Evolutionary conservation across 495 filamentous ascomycete genomes (phyloP).

Genomic region (Podospora pseudoanserina): DNA sequence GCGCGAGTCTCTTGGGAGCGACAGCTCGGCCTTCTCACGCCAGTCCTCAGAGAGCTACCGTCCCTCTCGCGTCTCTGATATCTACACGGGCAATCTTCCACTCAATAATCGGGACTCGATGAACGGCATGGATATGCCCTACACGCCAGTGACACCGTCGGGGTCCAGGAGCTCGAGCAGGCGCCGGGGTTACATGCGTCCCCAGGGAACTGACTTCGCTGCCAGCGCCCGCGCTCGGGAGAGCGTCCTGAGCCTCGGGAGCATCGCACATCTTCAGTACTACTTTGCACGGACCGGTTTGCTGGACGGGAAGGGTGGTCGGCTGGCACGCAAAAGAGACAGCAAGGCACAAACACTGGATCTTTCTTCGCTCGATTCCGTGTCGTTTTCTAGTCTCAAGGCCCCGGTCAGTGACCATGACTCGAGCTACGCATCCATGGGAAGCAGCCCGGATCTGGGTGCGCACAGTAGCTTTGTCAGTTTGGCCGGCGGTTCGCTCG

Average conservation of each 20-base stretch:
- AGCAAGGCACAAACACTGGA: slow-evolving; percentile 51
- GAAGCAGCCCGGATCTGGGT: slow-evolving; percentile 50
- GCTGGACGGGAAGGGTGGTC: slow-evolving; percentile 88
- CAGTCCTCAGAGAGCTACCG: slow-evolving; percentile 47
- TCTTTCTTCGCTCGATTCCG: slow-evolving; percentile 41
- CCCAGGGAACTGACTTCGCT: slow-evolving; percentile 85
- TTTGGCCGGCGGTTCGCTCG: slow-evolving; percentile 34
- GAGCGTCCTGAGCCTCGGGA: slow-evolving; percentile 91
- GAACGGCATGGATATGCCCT: slow-evolving; percentile 37
- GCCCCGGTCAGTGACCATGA: slow-evolving; percentile 44
- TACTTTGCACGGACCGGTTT: slow-evolving; percentile 95
- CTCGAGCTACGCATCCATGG: slow-evolving; percentile 54
- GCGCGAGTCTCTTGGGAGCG: slow-evolving; percentile 48
- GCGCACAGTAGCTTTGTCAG: slow-evolving; percentile 33
- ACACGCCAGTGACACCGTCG: slow-evolving; percentile 1
- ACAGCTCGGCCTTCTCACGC: slow-evolving; percentile 51
- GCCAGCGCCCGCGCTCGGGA: slow-evolving; percentile 84
- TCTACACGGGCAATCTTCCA: slow-evolving; percentile 39
- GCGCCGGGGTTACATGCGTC: slow-evolving; percentile 83
- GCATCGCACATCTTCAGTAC: slow-evolving; percentile 95
- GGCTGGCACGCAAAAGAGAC: slow-evolving; percentile 67
- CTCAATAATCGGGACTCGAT: slow-evolving; percentile 49
- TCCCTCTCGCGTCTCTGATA: slow-evolving; percentile 31
- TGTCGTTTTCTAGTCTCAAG: slow-evolving; percentile 39
- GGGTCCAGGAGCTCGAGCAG: slow-evolving; percentile 43